phyloP scores from a whole-genome alignment of 305 asterid species.

The Solanum hybrid region DNA sequence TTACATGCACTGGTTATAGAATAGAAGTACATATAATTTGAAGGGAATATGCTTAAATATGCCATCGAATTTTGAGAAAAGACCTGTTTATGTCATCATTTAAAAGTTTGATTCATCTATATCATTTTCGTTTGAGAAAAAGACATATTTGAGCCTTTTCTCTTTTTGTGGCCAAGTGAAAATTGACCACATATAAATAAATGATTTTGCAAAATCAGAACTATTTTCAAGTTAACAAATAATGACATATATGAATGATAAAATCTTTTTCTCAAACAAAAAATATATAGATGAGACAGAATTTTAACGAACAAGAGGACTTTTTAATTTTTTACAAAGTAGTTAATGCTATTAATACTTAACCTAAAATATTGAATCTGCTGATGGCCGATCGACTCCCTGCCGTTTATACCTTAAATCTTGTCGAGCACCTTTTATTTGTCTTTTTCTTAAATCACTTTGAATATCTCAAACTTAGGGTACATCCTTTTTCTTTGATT shows the following conservation, averaged over 20 bases:
- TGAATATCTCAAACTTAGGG: background rate
- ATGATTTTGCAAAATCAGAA: no score
- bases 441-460: background rate
- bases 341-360: background rate
- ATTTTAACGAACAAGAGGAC: background rate
- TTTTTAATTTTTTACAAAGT: background rate
- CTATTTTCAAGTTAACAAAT: no score
- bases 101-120: no score
- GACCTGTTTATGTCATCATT: no score
- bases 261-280: background rate
- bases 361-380: no score
- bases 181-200: background rate
- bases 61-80: background rate
- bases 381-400: background rate
- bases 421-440: background rate
- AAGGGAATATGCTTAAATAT: background rate
- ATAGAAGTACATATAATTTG: background rate
- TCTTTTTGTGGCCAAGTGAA: background rate
- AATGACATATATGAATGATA: no score
- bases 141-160: background rate
- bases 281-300: background rate
- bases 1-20: background rate
- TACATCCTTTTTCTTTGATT: background rate
- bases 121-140: no score
- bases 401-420: background rate